Conservation (phyloP, 1,139 yeast genomes). For the Blastobotrys proliferans region DNA sequence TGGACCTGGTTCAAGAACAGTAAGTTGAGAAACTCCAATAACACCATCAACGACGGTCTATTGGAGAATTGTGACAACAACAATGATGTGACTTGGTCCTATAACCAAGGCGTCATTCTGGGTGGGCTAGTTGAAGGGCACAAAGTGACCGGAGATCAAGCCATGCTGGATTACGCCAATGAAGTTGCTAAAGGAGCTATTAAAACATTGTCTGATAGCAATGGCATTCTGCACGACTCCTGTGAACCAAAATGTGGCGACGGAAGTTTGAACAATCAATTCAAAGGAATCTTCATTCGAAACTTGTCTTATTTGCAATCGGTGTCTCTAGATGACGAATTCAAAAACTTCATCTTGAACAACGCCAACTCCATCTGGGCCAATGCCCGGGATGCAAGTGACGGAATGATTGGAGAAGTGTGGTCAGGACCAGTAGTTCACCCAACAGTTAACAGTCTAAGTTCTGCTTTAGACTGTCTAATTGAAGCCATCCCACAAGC, state of each 20-base stretch:
- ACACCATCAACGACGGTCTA: constrained; percentile 20
- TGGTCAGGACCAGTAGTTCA: constrained; percentile 14
- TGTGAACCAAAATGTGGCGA: constrained; percentile 22
- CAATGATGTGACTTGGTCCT: constrained; percentile 19
- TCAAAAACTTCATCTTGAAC: constrained; percentile 6
- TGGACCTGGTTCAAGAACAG: constrained; percentile 19
- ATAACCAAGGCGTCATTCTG: constrained; percentile 22
- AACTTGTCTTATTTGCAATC: constrained; percentile 16
- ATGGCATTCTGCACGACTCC: constrained; percentile 19
- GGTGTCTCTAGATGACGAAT: constrained; percentile 10
- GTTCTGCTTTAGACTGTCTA: constrained; percentile 13
- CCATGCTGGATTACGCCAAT: constrained; percentile 14
- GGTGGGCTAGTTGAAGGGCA: constrained; percentile 20
- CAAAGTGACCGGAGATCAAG: constrained; percentile 11
- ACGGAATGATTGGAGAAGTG: constrained; percentile 12
- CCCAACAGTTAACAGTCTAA: constrained; percentile 8
- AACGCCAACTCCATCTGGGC: constrained; percentile 13
- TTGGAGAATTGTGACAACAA: constrained; percentile 17
- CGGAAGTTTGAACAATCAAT: constrained; percentile 14
- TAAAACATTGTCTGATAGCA: constrained; percentile 10
- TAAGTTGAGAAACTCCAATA: constrained; percentile 16
- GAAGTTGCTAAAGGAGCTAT: constrained; percentile 17
- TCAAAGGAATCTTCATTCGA: constrained; percentile 22
- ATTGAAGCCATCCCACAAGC: constrained; percentile 7
- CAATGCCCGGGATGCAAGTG: constrained; percentile 4